Evolutionary conservation across 768 basidiomycete species (phyloP).

Genomic region (Wakefieldia striispora): DNA sequence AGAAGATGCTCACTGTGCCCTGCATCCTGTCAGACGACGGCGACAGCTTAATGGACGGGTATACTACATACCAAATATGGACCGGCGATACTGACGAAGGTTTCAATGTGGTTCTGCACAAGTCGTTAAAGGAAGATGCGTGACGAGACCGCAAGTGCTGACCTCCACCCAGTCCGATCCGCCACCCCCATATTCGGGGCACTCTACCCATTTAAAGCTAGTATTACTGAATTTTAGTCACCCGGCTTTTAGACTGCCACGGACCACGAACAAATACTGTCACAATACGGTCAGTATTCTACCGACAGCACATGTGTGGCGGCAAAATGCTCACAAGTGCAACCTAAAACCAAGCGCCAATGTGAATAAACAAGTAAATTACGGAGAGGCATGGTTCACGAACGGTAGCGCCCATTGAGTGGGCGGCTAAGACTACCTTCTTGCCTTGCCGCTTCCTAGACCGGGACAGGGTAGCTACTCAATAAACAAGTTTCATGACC

Average conservation of each 20-base stretch:
- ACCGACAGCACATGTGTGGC: background rate
- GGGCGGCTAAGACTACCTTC: conserved; percentile 81
- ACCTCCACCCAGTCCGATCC: conserved; percentile 93
- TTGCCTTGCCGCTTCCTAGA: conserved; percentile 62
- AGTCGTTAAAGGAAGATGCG: background rate
- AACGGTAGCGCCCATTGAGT: conserved; percentile 86
- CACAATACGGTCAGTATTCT: conserved; percentile 1
- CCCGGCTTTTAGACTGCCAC: background rate
- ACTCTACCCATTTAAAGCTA: conserved; percentile 97
- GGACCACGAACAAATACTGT: conserved; percentile 79
- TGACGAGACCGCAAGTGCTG: background rate
- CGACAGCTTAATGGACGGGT: background rate
- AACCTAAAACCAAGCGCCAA: conserved; percentile 45
- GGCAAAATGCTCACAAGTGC: conserved; percentile 39
- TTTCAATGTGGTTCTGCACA: conserved; percentile 75
- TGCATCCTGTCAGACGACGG: conserved; percentile 24
- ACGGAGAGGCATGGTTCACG: conserved; percentile 18
- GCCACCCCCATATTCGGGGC: conserved; percentile 74
- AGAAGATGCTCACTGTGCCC: conserved; percentile 63
- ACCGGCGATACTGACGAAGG: conserved; percentile 81
- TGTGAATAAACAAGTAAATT: background rate
- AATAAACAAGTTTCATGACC: background rate
- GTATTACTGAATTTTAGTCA: conserved; percentile 4
- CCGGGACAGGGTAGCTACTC: background rate
- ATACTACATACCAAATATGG: conserved; percentile 67